Conservation (phyloP, 2,329 filamentous ascomycete genomes). For the Colletotrichum echinochloae region DNA sequence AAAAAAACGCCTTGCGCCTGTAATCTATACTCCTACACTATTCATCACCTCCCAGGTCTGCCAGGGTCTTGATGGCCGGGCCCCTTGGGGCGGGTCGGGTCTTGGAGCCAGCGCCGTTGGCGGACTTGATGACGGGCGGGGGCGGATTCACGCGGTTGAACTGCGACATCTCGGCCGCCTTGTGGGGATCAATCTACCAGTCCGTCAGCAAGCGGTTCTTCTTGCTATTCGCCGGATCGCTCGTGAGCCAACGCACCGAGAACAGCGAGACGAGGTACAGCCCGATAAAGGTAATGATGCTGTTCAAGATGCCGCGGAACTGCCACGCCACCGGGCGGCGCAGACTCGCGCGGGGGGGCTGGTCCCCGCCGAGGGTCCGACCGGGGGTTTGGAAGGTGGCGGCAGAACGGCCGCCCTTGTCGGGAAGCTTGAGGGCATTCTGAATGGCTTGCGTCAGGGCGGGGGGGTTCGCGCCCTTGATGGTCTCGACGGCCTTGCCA, state of each 20-base stretch:
- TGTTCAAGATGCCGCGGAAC: constrained; percentile 60
- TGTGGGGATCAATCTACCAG: constrained; percentile 70
- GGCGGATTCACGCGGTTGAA: constrained; percentile 66
- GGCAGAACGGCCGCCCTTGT: constrained; percentile 54
- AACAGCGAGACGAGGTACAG: constrained; percentile 73
- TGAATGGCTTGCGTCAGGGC: constrained; percentile 82
- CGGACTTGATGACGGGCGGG: constrained; percentile 42
- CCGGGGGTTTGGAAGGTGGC: constrained; percentile 67
- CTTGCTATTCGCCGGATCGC: neutral
- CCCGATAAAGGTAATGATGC: constrained; percentile 67
- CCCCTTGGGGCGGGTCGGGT: constrained; percentile 44
- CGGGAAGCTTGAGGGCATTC: constrained; percentile 70
- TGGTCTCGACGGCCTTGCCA: constrained; percentile 77
- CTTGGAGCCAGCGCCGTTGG: constrained; percentile 38
- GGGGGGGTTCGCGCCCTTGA: constrained; percentile 83
- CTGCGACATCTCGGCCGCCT: constrained; percentile 68
- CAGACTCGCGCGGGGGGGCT: constrained; percentile 40
- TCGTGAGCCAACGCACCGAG: constrained; percentile 58
- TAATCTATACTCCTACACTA: neutral
- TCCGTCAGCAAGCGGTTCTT: constrained; percentile 29
- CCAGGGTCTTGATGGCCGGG: constrained; percentile 63
- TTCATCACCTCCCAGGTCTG: constrained; percentile 59
- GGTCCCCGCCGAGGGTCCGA: constrained; percentile 65
- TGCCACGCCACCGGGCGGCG: constrained; percentile 46
- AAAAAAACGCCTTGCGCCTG: constrained; percentile 24